Evolutionary conservation across 352 stramenopile species (phyloP).

Genomic region (Globisporangium radiosum): DNA sequence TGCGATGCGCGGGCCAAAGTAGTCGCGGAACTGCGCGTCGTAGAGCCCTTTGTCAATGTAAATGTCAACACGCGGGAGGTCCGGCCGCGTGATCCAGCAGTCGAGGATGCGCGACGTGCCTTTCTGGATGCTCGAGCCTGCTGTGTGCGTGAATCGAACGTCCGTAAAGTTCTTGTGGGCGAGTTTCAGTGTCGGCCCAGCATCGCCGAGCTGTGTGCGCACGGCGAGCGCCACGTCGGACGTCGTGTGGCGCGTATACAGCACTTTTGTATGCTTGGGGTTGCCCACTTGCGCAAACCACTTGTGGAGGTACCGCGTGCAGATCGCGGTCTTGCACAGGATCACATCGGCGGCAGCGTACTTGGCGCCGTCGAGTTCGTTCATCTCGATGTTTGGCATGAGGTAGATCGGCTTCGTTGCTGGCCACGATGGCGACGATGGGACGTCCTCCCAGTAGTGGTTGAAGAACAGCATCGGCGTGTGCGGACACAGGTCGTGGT

Average conservation of each 20-base stretch:
- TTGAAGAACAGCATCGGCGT: conserved; percentile 54
- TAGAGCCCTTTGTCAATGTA: conserved; percentile 24
- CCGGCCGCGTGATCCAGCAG: conserved; percentile 38
- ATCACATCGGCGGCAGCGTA: conserved; percentile 41
- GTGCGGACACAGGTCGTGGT: conserved; percentile 49
- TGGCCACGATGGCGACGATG: conserved; percentile 22
- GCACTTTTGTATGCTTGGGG: conserved; percentile 25
- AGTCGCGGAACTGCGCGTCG: conserved; percentile 8
- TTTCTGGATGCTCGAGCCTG: conserved; percentile 29
- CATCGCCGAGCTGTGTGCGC: conserved; percentile 15
- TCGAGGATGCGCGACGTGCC: conserved; percentile 40
- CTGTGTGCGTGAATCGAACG: conserved; percentile 36
- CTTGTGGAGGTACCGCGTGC: conserved; percentile 12
- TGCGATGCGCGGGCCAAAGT: conserved; percentile 18
- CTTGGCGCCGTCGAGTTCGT: conserved; percentile 35
- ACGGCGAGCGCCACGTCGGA: conserved; percentile 30
- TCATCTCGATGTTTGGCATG: conserved; percentile 54
- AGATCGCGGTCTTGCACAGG: conserved; percentile 36
- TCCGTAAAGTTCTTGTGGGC: conserved; percentile 31
- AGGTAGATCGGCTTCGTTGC: conserved; percentile 33
- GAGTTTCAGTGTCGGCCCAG: conserved; percentile 2
- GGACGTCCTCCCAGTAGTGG: conserved; percentile 40
- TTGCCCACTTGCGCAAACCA: conserved; percentile 54
- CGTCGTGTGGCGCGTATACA: conserved; percentile 54
- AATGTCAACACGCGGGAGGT: conserved; percentile 34